Conservation (phyloP, 257 asterid genomes). For the Euphrasia confusa region DNA sequence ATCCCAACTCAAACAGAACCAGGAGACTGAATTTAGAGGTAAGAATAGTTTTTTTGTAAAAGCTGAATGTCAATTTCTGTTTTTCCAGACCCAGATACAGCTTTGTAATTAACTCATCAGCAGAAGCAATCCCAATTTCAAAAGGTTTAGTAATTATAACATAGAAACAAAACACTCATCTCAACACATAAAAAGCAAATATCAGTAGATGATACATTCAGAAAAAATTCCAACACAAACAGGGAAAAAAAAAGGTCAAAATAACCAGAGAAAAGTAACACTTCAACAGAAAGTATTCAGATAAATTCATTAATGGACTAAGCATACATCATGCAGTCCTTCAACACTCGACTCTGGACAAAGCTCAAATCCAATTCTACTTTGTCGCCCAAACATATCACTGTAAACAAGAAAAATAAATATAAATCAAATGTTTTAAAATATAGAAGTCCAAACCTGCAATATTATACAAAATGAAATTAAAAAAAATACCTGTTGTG, state of each 20-base stretch:
- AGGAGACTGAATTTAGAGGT: no score
- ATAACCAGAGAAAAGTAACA: conserved; percentile 22
- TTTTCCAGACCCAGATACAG: no score
- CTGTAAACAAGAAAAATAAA: conserved; percentile 19
- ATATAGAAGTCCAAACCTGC: not conserved
- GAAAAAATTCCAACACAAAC: conserved; percentile 21
- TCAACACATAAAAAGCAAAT: conserved; percentile 28
- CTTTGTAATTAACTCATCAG: not conserved
- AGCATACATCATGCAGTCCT: conserved; percentile 25
- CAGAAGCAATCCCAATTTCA: conserved; percentile 1
- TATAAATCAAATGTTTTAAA: not conserved
- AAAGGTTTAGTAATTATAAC: conserved; percentile 13
- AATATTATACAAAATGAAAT: not conserved
- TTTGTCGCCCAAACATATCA: conserved; percentile 18
- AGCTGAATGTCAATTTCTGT: no score
- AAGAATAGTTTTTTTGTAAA: no score
- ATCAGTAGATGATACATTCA: conserved; percentile 23
- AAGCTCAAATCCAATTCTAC: conserved; percentile 19
- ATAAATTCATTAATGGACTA: conserved; percentile 15
- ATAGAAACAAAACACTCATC: conserved; percentile 20
- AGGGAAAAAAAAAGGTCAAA: conserved; percentile 19
- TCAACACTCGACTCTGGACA: conserved; percentile 14
- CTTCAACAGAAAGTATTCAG: conserved; percentile 24
- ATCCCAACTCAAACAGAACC: no score
- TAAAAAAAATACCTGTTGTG: conserved; percentile 52